These are phyloP conservation scores for Zygoascus tannicola DNA, from an alignment of 805 yeast genomes.

Conservation along the genomic window DNA sequence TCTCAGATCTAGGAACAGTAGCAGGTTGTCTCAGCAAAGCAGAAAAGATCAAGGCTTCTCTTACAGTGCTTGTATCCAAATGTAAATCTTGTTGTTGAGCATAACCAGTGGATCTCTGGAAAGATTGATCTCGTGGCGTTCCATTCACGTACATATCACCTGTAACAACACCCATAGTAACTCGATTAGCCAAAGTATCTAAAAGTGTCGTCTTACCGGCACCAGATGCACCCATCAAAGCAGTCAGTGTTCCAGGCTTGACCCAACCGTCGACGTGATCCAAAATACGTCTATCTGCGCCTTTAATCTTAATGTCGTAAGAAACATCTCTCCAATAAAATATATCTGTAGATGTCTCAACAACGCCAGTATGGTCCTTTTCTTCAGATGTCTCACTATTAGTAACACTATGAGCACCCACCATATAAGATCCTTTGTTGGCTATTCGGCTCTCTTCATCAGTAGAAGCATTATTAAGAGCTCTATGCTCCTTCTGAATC, in stretches of 20 bases:
- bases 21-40: conserved; percentile 61
- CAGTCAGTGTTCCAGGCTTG: conserved; percentile 73
- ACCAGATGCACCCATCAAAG: conserved; percentile 70
- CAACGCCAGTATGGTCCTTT: conserved; percentile 3
- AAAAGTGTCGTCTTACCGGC: conserved; percentile 73
- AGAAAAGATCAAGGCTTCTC: conserved; percentile 60
- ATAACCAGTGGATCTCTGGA: conserved; percentile 60
- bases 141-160: conserved; percentile 65
- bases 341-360: conserved; percentile 27
- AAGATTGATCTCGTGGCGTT: conserved; percentile 46
- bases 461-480: conserved; percentile 11
- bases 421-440: conserved; percentile 9
- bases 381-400: conserved; percentile 3
- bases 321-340: conserved; percentile 74
- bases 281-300: conserved; percentile 48
- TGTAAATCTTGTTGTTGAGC: conserved; percentile 75
- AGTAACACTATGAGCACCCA: conserved; percentile 5
- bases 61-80: conserved; percentile 53
- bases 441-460: conserved; percentile 19
- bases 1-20: conserved; percentile 42
- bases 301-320: conserved; percentile 51
- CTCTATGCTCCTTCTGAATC: conserved; percentile 8
- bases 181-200: conserved; percentile 62
- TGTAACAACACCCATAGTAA: conserved; percentile 60
- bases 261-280: conserved; percentile 72